Percentiles rank a stretch among this genome's conserved stretches.
Evolutionary conservation across 2,329 filamentous ascomycete species (phyloP).

Genomic region (Aspergillus sergii): DNA sequence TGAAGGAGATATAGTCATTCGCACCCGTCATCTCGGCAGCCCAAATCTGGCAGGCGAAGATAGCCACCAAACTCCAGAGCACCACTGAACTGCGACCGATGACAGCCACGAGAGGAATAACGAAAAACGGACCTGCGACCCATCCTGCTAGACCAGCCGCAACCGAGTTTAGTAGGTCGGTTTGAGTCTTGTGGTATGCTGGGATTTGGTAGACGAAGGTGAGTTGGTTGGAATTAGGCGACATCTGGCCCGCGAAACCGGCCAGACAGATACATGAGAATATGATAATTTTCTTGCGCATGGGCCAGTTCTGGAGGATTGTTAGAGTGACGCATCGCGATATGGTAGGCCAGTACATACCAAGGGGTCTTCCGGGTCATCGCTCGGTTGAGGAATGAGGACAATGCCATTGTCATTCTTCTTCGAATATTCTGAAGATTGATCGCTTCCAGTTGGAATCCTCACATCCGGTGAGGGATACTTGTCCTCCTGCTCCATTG

Average conservation of each 20-base stretch:
- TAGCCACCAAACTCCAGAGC: slow-evolving; percentile 43
- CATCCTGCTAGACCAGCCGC: slow-evolving; percentile 43
- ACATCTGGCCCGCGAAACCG: slow-evolving; percentile 39
- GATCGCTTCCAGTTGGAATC: background rate
- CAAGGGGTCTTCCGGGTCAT: slow-evolving; percentile 33
- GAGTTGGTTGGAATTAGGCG: slow-evolving; percentile 39
- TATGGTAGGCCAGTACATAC: slow-evolving; percentile 17
- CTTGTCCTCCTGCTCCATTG: slow-evolving; percentile 2
- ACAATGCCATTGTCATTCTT: slow-evolving; percentile 8
- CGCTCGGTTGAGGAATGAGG: slow-evolving; percentile 32
- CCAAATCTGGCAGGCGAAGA: slow-evolving; percentile 42
- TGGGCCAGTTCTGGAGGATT: slow-evolving; percentile 36
- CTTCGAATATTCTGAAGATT: slow-evolving; percentile 1
- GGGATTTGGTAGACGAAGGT: slow-evolving; percentile 38
- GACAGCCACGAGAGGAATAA: slow-evolving; percentile 39
- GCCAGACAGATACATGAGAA: slow-evolving; percentile 38
- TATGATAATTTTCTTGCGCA: slow-evolving; percentile 34
- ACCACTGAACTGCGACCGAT: slow-evolving; percentile 43
- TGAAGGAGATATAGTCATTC: slow-evolving; percentile 39
- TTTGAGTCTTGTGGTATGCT: slow-evolving; percentile 36
- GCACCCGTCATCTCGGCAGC: slow-evolving; percentile 39
- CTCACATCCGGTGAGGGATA: slow-evolving; percentile 1
- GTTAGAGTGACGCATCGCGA: background rate
- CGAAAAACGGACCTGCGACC: slow-evolving; percentile 42
- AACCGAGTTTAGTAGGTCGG: slow-evolving; percentile 21